Percentiles rank a stretch among this genome's conserved stretches.
These are phyloP conservation scores for Penicillium alfredii DNA, from an alignment of 495 filamentous ascomycete genomes.

Conservation along the genomic window DNA sequence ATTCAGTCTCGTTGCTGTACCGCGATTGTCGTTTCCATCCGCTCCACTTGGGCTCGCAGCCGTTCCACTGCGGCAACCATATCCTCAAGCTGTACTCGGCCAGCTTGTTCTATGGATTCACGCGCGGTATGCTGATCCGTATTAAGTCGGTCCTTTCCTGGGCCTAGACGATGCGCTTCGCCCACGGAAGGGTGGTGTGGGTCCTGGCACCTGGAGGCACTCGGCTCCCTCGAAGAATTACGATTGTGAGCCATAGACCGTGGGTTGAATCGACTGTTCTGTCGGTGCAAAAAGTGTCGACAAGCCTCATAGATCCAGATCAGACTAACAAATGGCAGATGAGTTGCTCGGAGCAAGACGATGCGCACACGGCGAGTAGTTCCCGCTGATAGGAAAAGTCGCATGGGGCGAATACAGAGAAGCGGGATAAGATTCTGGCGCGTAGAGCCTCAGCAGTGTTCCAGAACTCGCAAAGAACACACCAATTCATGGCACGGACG, in stretches of 20 bases:
- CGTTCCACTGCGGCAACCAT: slow-evolving; percentile 38
- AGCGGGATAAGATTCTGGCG: slow-evolving; percentile 76
- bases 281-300: slow-evolving; percentile 24
- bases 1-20: slow-evolving; percentile 15
- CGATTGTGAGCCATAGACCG: slow-evolving; percentile 17
- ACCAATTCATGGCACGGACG: slow-evolving; percentile 1
- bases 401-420: slow-evolving; percentile 73
- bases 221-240: slow-evolving; percentile 22
- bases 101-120: slow-evolving; percentile 15
- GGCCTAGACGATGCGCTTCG: slow-evolving; percentile 17
- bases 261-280: slow-evolving; percentile 22
- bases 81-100: slow-evolving; percentile 20
- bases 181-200: slow-evolving; percentile 24
- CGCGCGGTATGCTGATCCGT: slow-evolving; percentile 19
- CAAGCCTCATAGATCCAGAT: slow-evolving; percentile 56
- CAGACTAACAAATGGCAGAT: slow-evolving; percentile 56
- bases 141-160: slow-evolving; percentile 16
- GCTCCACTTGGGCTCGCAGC: slow-evolving; percentile 37
- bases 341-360: slow-evolving; percentile 66
- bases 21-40: slow-evolving; percentile 23
- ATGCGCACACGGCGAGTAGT: slow-evolving; percentile 70
- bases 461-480: slow-evolving; percentile 11
- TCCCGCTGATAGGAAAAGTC: slow-evolving; percentile 67
- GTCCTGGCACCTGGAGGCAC: slow-evolving; percentile 27
- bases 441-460: slow-evolving; percentile 24